Evolutionary conservation across 1,284 basidiomycete genomes (phyloP).

Genomic region (Boletus hoseneyae): DNA sequence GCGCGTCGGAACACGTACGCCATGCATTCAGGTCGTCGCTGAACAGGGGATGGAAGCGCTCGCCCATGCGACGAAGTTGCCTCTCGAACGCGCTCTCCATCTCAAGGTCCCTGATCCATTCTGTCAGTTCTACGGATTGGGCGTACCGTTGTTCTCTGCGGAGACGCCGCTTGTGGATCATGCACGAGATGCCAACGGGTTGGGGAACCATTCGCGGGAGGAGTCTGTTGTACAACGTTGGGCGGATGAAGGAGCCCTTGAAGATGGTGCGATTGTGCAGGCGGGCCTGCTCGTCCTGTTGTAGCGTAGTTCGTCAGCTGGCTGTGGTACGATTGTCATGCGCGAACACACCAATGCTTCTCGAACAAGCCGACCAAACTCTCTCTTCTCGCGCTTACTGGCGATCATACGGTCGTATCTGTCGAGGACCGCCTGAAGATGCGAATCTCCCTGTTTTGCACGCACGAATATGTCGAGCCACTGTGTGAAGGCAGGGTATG

Average conservation of each 20-base stretch:
- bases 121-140: conserved; percentile 32
- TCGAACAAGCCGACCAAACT: conserved; percentile 43
- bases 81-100: conserved; percentile 58
- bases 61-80: conserved; percentile 28
- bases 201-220: conserved; percentile 78
- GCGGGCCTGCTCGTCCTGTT: conserved; percentile 45
- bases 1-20: conserved; percentile 18
- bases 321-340: background rate
- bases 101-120: conserved; percentile 43
- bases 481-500: conserved; percentile 41
- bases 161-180: conserved; percentile 59
- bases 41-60: conserved; percentile 18
- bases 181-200: conserved; percentile 61
- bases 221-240: conserved; percentile 59
- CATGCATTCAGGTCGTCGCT: conserved; percentile 24
- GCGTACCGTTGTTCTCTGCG: conserved; percentile 47
- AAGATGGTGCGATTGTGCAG: conserved; percentile 57
- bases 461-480: conserved; percentile 57
- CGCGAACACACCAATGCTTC: conserved; percentile 48
- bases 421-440: conserved; percentile 42
- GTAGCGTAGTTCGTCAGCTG: conserved; percentile 1
- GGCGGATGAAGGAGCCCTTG: conserved; percentile 64
- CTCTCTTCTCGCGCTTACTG: conserved; percentile 46
- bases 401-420: conserved; percentile 57
- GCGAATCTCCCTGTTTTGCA: conserved; percentile 50